Percentiles rank a stretch among this genome's conserved stretches.
These are phyloP conservation scores for Calamus simplicifolius DNA, from an alignment of 176 grass and related monocot genomes.

Conservation along the genomic window DNA sequence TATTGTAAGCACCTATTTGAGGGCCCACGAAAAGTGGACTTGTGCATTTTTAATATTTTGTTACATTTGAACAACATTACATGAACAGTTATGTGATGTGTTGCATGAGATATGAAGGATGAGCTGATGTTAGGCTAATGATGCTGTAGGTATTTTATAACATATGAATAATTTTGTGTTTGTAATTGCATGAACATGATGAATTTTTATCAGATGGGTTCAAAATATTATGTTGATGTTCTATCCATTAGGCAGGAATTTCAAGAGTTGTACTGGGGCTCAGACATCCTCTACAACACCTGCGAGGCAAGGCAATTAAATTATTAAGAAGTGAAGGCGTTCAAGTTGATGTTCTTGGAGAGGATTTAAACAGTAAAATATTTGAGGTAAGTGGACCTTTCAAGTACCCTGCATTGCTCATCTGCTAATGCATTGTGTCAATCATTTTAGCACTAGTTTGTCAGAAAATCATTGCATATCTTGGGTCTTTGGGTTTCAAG, in stretches of 20 bases:
- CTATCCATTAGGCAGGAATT: slow-evolving; percentile 80
- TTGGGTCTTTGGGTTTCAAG: no score
- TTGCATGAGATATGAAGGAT: no score
- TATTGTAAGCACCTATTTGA: not conserved
- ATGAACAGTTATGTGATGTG: no score
- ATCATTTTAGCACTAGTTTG: no score
- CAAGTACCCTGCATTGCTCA: not conserved
- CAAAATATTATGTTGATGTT: not conserved
- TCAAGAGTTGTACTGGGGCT: slow-evolving; percentile 78
- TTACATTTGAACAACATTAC: not conserved
- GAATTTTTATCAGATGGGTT: no score
- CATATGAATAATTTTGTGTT: no score
- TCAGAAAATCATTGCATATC: no score
- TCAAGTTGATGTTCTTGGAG: slow-evolving; percentile 80
- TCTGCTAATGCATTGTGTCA: not conserved
- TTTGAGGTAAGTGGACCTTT: slow-evolving; percentile 45
- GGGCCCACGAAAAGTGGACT: not conserved
- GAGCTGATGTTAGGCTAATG: no score
- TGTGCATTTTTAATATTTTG: not conserved
- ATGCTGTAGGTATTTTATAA: no score
- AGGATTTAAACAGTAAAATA: slow-evolving; percentile 57
- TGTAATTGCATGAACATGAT: no score
- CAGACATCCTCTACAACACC: slow-evolving; percentile 68
- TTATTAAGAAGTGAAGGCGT: slow-evolving; percentile 69
- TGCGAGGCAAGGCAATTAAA: slow-evolving; percentile 81